Percentiles rank a stretch among this genome's conserved stretches.
These are phyloP conservation scores for Leccinellum albellum DNA, from an alignment of 768 basidiomycete species.

Conservation along the genomic window DNA sequence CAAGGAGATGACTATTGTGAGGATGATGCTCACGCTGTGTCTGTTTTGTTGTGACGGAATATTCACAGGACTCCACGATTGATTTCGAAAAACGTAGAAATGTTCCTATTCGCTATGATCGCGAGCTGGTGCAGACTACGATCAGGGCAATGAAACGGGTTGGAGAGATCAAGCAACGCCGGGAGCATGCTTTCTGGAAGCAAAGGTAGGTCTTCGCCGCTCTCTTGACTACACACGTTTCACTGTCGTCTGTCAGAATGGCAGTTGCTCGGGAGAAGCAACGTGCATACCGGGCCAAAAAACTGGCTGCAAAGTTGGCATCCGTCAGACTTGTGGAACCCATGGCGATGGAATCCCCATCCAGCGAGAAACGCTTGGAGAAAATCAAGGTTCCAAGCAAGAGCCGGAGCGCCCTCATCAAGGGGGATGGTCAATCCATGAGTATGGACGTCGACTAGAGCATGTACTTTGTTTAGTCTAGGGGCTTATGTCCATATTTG, in stretches of 20 bases:
- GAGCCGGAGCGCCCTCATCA: constrained; percentile 67
- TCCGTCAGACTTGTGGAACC: constrained; percentile 70
- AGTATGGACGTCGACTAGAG: constrained; percentile 80
- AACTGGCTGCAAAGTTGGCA: constrained; percentile 46
- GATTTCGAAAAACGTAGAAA: constrained; percentile 99
- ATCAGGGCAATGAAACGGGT: constrained; percentile 96
- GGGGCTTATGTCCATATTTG: constrained; percentile 22
- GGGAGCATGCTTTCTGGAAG: constrained; percentile 96
- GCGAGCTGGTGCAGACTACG: constrained; percentile 88
- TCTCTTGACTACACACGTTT: background rate
- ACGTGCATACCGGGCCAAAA: constrained; percentile 67
- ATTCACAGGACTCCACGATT: constrained; percentile 88
- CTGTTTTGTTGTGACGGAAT: background rate
- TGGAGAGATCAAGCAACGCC: constrained; percentile 82
- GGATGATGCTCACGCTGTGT: constrained; percentile 24
- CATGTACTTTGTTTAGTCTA: no score
- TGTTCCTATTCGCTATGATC: constrained; percentile 94
- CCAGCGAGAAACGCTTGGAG: constrained; percentile 55
- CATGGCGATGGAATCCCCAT: constrained; percentile 39
- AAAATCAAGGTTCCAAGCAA: constrained; percentile 74
- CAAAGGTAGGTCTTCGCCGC: constrained; percentile 53
- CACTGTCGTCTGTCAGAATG: constrained; percentile 56
- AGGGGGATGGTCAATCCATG: constrained; percentile 85
- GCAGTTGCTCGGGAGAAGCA: constrained; percentile 75
- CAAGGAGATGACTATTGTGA: constrained; percentile 98